Percentiles rank a stretch among this genome's conserved stretches.
Evolutionary conservation across 2,329 filamentous ascomycete genomes (phyloP).

Genomic region (Diaporthe amygdali): DNA sequence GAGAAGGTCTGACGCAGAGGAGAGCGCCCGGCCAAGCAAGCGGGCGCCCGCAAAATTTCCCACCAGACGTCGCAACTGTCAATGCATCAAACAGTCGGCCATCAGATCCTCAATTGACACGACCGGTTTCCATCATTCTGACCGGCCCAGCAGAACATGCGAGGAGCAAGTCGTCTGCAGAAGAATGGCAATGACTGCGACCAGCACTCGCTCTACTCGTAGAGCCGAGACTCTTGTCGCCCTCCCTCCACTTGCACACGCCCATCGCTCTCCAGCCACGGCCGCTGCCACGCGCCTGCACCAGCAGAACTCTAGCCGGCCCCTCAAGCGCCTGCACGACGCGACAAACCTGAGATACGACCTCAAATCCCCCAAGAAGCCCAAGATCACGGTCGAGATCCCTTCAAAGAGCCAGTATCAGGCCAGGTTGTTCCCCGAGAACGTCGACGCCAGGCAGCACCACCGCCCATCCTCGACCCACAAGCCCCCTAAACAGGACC

Average conservation of each 20-base stretch:
- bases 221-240: constrained; percentile 26
- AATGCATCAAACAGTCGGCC: constrained; percentile 18
- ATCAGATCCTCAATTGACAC: constrained; percentile 23
- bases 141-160: constrained; percentile 21
- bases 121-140: constrained; percentile 14
- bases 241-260: constrained; percentile 21
- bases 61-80: constrained; percentile 14
- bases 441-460: constrained; percentile 25
- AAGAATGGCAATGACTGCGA: constrained; percentile 28
- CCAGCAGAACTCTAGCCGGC: constrained; percentile 25
- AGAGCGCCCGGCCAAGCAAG: constrained; percentile 21
- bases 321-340: constrained; percentile 27
- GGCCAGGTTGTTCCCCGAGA: constrained; percentile 23
- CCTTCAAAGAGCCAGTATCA: constrained; percentile 26
- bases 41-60: constrained; percentile 23
- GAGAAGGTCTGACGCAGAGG: constrained; percentile 15
- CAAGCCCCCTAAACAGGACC: constrained; percentile 32
- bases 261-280: constrained; percentile 19
- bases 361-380: constrained; percentile 24
- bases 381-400: constrained; percentile 27
- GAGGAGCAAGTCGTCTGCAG: constrained; percentile 21
- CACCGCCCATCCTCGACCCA: constrained; percentile 33
- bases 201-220: constrained; percentile 28
- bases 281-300: constrained; percentile 24
- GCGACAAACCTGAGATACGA: constrained; percentile 26